Base-by-base conservation (phyloP, 2,329 filamentous ascomycete genomes). In the Leptographium flavum region DNA sequence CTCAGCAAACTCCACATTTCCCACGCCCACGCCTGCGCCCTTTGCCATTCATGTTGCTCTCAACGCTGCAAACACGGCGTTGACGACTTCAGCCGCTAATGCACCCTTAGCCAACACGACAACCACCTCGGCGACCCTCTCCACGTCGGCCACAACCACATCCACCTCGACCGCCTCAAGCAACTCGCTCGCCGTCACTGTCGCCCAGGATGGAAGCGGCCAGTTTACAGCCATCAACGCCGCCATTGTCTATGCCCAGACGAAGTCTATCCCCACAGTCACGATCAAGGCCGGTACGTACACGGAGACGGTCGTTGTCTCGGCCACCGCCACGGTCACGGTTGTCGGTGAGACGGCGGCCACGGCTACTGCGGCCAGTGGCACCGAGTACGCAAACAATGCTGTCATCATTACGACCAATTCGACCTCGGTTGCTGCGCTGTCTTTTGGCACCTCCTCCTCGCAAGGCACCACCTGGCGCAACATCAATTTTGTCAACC, bases 201-300 rank as follows among this genome's bases (percentile, higher is more conserved):
- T 37, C 21, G 35, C 35, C 4, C 35, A 37, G 9, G 35, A 37
- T n/a, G 35, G 35, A 15, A 37, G 35, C 23, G 64, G 61, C 19
- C 63, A 68, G 40, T 70, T 63, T 46, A 66, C 65, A 15, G 64
- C 59, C 11, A 68, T 71, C 51, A 61, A 60, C 42, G 57, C 63
- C 15, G 67, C 66, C 25, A 59, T 70, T 17, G 55, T 60, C 4
- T 65, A 63, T 27, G 68, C 68, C 1, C 60, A 67, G 49, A 58
- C 53, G 42, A 60, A 60, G 42, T 59, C 55, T 1, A 57, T 64
- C 21, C 59, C 67, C 1, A 68, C 67, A 0, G 64, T 71, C 1
- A 60, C 62, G 13, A 58, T 70, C 17, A 58, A 63, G 5, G 59
- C 65, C 1, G 68, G 67, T 14, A 68, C 64, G 0, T 71, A 70